phyloP scores from a whole-genome alignment of 768 basidiomycete species.

The Phylloporus arenicola region DNA sequence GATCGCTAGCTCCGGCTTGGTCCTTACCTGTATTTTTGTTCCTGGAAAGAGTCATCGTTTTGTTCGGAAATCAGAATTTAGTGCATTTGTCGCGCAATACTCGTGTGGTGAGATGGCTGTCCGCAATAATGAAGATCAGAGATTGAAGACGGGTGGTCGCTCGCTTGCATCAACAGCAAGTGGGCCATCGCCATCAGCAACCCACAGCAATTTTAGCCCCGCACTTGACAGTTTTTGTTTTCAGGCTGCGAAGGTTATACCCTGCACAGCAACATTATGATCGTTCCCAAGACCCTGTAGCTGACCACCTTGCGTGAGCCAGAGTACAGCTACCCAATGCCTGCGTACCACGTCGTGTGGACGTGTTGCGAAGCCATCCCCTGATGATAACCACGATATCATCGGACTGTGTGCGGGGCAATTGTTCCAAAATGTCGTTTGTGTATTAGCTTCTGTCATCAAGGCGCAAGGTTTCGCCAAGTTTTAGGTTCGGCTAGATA shows the following conservation, averaged over 20 bases:
- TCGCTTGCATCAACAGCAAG: slow-evolving; percentile 4
- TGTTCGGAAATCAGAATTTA: slow-evolving; percentile 11
- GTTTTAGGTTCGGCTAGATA: slow-evolving; percentile 5
- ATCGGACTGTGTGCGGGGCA: not conserved
- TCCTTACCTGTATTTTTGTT: slow-evolving; percentile 5
- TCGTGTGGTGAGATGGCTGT: not conserved
- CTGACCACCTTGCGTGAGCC: not conserved
- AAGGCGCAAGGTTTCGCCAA: not conserved
- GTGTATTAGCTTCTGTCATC: not conserved
- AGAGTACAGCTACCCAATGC: not conserved
- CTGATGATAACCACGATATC: not conserved
- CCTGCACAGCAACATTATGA: not conserved
- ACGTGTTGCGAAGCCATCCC: not conserved
- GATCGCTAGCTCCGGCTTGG: slow-evolving; percentile 2
- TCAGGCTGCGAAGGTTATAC: not conserved
- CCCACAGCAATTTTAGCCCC: slow-evolving; percentile 1
- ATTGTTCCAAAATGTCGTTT: not conserved
- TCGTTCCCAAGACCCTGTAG: not conserved
- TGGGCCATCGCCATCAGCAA: slow-evolving; percentile 1
- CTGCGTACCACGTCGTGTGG: not conserved
- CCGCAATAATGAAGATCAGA: not conserved
- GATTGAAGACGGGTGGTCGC: slow-evolving; percentile 7
- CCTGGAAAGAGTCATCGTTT: slow-evolving; percentile 13
- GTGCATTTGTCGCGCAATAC: not conserved
- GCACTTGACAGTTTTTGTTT: not conserved